A percentile compares a stretch with the other conserved stretches of the same genome.
Conservation (phyloP, 176 grass and related monocot species). For the Phyllostachys edulis region DNA sequence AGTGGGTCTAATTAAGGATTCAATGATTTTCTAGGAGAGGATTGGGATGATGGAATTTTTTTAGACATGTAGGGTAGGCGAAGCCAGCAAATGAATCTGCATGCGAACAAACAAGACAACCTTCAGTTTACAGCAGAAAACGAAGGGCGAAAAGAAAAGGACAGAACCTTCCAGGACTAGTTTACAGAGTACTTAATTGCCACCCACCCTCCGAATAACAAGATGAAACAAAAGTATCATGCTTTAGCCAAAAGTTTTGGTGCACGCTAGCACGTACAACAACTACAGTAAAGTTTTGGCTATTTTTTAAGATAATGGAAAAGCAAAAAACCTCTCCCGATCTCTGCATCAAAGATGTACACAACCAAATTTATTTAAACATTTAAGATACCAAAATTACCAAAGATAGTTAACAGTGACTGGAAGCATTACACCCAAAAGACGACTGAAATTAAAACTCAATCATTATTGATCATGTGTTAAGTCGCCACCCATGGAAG, state of each 20-base stretch:
- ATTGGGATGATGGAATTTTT: neutral
- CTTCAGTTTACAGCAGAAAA: neutral
- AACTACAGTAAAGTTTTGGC: neutral
- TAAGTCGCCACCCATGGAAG: no score
- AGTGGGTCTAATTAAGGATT: neutral
- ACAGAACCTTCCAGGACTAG: neutral
- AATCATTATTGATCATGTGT: no score
- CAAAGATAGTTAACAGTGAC: no score
- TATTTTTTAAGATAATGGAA: no score
- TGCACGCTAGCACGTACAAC: neutral
- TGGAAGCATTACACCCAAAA: no score
- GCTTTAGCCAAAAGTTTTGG: neutral
- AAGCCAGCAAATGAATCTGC: constrained; percentile 29
- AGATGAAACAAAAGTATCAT: neutral
- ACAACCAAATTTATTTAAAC: no score
- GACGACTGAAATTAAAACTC: no score
- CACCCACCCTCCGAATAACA: neutral
- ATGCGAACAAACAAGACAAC: neutral
- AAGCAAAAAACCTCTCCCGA: no score
- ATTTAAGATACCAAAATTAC: no score
- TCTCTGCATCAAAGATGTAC: no score
- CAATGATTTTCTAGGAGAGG: constrained; percentile 4
- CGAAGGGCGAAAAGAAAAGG: neutral
- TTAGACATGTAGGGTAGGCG: constrained; percentile 26
- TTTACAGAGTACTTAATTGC: neutral